phyloP scores from a whole-genome alignment of 75 land plant species.

The Cupressus sempervirens region DNA sequence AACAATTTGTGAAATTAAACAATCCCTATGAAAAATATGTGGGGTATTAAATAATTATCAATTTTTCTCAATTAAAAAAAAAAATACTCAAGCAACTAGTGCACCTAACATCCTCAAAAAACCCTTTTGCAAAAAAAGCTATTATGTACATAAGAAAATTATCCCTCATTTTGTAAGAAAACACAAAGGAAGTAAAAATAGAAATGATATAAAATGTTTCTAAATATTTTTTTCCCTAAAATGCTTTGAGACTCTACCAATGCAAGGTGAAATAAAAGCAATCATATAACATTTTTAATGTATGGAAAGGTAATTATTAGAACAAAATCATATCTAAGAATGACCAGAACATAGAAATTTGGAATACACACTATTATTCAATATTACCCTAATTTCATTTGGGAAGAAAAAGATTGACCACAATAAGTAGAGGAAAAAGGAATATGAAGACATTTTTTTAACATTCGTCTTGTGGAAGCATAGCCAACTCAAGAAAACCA shows the following conservation, averaged over 20 bases:
- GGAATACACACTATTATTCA: conserved; percentile 36
- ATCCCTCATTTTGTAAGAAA: conserved; percentile 31
- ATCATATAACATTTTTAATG: conserved; percentile 5
- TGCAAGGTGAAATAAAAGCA: conserved; percentile 19
- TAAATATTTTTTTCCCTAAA: background rate
- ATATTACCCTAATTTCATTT: no score
- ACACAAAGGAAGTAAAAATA: background rate
- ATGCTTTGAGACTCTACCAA: conserved; percentile 22
- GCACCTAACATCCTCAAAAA: conserved; percentile 15
- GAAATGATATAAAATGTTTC: background rate
- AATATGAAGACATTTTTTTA: no score
- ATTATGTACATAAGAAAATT: conserved; percentile 35
- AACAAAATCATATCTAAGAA: conserved; percentile 33
- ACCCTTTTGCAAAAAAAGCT: conserved; percentile 4
- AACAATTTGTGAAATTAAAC: no score
- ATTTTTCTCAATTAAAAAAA: conserved; percentile 24
- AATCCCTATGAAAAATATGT: conserved; percentile 43
- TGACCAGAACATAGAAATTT: conserved; percentile 30
- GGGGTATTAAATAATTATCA: conserved; percentile 20
- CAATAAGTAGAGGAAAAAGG: no score
- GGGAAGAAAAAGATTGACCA: no score
- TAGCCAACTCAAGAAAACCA: no score
- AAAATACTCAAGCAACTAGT: conserved; percentile 32
- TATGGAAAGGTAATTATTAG: conserved; percentile 23
- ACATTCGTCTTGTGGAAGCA: no score